A percentile compares a stretch with the other conserved stretches of the same genome.
Evolutionary conservation across 176 grass and related monocot genomes (phyloP).

Genomic region (Oryza australiensis): DNA sequence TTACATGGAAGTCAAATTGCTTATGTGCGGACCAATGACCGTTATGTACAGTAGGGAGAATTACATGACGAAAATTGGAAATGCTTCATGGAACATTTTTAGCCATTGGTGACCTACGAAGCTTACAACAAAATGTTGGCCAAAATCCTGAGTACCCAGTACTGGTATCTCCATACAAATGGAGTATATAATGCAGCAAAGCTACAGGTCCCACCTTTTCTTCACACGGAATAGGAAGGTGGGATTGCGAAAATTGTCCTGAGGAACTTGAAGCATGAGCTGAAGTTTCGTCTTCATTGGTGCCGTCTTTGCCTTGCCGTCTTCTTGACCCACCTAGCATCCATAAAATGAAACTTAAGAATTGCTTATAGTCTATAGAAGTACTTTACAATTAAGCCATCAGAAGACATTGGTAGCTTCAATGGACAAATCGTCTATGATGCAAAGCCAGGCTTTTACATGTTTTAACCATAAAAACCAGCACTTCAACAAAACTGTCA

Average conservation of each 20-base stretch:
- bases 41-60: slow-evolving; percentile 41
- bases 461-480: not conserved
- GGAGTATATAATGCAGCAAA: not conserved
- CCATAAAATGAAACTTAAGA: slow-evolving; percentile 19
- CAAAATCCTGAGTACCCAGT: not conserved
- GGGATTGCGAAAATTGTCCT: slow-evolving; percentile 60
- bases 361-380: slow-evolving; percentile 21
- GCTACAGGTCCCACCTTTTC: slow-evolving; percentile 94
- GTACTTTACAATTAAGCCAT: not conserved
- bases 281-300: slow-evolving; percentile 87
- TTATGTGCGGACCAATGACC: not conserved
- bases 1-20: not conserved
- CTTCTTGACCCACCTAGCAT: slow-evolving; percentile 83
- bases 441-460: not conserved
- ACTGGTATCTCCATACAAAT: not conserved
- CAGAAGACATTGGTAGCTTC: not conserved
- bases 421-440: slow-evolving; percentile 3
- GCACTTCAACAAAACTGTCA: not conserved
- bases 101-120: not conserved
- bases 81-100: not conserved
- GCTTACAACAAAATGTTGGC: slow-evolving; percentile 27
- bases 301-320: slow-evolving; percentile 61
- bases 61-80: slow-evolving; percentile 5
- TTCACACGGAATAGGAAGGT: slow-evolving; percentile 80
- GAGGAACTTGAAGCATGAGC: slow-evolving; percentile 83